Base-by-base conservation (phyloP, 345 rosid species). In the Triadica sebifera region DNA sequence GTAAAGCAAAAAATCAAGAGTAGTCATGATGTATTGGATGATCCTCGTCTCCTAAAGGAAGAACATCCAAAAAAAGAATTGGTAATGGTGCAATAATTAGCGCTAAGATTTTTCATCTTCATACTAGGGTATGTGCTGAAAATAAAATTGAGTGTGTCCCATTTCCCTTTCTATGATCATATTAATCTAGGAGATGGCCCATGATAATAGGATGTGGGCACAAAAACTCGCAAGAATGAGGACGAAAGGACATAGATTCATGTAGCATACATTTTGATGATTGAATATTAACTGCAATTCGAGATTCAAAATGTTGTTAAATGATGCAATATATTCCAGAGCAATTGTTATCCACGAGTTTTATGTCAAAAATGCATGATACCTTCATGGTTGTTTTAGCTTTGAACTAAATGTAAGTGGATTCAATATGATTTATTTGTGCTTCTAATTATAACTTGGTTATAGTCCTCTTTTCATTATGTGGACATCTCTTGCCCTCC, bases 1-100 rank as follows among this genome's bases (percentile, higher is more conserved):
- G 84, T 84, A 12, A 90, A 90, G 79, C 87, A 86, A 82, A 95
- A 91, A 85, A 95, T 91, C 49, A 93, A 83, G 89, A 95, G 97
- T 82, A 93, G 99, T 80, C 98, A 95, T 74, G 98, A 95, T 74
- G 98, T 93, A 71, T 80, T 95, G 82, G 87, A 91, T 73, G 97
- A 95, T 86, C 98, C 98, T 78, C 97, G 93, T 59, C 93, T 95
- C 74, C 78, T 93, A 47, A 95, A 86, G 82, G 87, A 86, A 75
- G 87, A 89, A 65, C 17, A 57, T 71, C 55, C 76, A 20, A 75
- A 65, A 68, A 80, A 87, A 78, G 92, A 84, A 80, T 67, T 24
- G 88, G 92, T 87, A 87, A 84, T 45, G 16, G 25, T 71, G 41
- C 71, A 12, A 17, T 61, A 10, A 64, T 19, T n/a, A 12, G 55